Conservation (phyloP, 192 early-diverging fungal species). For the Kappamyces sp. region DNA sequence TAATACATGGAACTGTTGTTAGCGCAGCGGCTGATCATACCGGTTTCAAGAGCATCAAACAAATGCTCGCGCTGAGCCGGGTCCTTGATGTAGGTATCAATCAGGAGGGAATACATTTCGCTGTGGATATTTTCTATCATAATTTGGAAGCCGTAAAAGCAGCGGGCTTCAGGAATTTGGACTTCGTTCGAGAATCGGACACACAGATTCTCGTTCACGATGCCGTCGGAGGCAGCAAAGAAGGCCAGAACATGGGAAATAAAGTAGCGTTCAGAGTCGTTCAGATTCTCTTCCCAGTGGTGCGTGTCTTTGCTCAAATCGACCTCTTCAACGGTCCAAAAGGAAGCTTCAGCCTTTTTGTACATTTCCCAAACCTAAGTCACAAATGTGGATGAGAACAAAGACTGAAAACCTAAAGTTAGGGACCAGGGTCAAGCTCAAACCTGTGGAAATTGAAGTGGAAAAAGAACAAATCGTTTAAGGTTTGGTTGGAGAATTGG, state of each 20-base stretch:
- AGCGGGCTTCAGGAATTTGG: conserved; percentile 88
- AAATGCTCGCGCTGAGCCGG: conserved; percentile 63
- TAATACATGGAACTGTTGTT: conserved; percentile 79
- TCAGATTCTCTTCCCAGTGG: conserved; percentile 86
- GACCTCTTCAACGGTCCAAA: conserved; percentile 95
- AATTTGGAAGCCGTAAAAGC: conserved; percentile 97
- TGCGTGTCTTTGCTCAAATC: conserved; percentile 85
- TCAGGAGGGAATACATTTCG: conserved; percentile 91
- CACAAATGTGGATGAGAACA: neutral
- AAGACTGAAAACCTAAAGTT: neutral
- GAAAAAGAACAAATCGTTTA: conserved; percentile 84
- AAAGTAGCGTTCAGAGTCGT: conserved; percentile 81
- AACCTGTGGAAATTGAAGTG: conserved; percentile 20
- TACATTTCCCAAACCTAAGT: conserved; percentile 89
- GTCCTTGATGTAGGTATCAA: conserved; percentile 87
- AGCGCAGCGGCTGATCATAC: conserved; percentile 28
- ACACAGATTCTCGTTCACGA: conserved; percentile 93
- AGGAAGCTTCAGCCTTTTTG: conserved; percentile 95
- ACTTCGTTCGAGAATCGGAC: conserved; percentile 86
- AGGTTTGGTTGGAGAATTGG: conserved; percentile 64
- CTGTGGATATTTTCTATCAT: conserved; percentile 97
- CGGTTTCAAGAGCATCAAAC: conserved; percentile 82
- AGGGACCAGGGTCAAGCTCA: neutral
- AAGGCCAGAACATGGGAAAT: conserved; percentile 90
- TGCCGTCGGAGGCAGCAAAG: conserved; percentile 92